phyloP scores from a whole-genome alignment of 345 rosid species.

The Camelina laxa region DNA sequence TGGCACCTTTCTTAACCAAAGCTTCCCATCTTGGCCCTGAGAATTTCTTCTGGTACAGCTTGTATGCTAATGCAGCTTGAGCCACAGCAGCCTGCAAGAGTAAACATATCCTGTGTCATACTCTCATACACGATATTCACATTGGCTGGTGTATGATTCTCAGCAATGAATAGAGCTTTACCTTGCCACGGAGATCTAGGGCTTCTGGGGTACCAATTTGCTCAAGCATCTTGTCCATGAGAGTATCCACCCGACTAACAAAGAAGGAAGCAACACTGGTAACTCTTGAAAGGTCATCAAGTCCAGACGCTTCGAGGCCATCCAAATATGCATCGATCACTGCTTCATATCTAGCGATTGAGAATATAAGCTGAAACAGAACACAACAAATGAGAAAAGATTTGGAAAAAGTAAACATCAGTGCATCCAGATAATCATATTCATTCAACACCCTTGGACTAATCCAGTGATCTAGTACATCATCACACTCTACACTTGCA shows the following conservation, averaged over 20 bases:
- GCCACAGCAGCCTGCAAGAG: constrained; percentile 88
- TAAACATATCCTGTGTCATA: constrained; percentile 15
- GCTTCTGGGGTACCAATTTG: constrained; percentile 93
- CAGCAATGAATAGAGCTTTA: constrained; percentile 35
- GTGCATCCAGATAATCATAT: background rate
- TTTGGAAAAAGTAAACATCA: background rate
- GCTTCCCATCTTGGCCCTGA: constrained; percentile 99
- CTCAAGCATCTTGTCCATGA: constrained; percentile 94
- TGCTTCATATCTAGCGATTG: constrained; percentile 87
- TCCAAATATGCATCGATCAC: constrained; percentile 98
- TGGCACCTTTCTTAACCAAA: constrained; percentile 91
- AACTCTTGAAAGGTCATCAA: constrained; percentile 87
- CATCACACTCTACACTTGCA: background rate
- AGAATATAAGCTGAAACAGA: constrained; percentile 83
- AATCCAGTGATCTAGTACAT: constrained; percentile 12
- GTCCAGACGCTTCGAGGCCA: constrained; percentile 97
- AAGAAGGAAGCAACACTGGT: constrained; percentile 99
- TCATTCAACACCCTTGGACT: background rate
- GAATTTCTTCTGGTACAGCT: constrained; percentile 96
- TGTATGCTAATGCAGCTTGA: constrained; percentile 92
- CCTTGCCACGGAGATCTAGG: constrained; percentile 97
- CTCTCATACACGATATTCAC: constrained; percentile 5
- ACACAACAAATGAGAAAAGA: constrained; percentile 18
- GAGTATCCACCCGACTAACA: constrained; percentile 96
- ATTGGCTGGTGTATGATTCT: background rate